Evolutionary conservation across 495 filamentous ascomycete species (phyloP).

Genomic region (Daldinia loculata): DNA sequence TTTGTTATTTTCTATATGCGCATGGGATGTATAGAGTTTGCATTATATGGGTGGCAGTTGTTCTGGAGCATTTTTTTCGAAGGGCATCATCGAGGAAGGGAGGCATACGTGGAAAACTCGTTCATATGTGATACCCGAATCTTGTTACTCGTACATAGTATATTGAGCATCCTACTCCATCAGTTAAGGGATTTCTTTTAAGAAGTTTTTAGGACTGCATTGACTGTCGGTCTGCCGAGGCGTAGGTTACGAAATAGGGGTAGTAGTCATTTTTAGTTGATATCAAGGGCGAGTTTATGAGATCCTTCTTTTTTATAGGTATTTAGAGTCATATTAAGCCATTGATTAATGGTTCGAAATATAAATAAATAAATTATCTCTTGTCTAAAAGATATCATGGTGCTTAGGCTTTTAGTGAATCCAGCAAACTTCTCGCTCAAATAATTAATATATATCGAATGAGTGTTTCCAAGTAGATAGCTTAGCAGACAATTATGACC

Average conservation of each 20-base stretch:
- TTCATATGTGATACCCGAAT: constrained; percentile 38
- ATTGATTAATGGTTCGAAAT: no score
- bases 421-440: no score
- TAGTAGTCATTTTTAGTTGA: not conserved
- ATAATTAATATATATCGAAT: no score
- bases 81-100: constrained; percentile 17
- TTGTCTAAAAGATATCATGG: not conserved
- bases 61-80: constrained; percentile 14
- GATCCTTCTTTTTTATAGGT: no score
- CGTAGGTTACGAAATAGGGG: not conserved
- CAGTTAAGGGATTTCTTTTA: not conserved
- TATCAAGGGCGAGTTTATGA: no score
- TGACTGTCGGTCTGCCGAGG: not conserved
- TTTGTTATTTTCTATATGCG: not conserved
- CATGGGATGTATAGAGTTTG: not conserved
- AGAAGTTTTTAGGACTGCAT: not conserved
- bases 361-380: no score
- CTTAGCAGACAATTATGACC: no score
- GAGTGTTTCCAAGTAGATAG: no score
- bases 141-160: constrained; percentile 4
- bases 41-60: constrained; percentile 16
- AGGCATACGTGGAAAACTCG: constrained; percentile 12
- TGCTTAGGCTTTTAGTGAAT: no score
- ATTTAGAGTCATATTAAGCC: no score
- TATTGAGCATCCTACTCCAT: constrained; percentile 2